Base-by-base conservation (phyloP, 2,329 filamentous ascomycete species). In the Hypocrella siamensis region DNA sequence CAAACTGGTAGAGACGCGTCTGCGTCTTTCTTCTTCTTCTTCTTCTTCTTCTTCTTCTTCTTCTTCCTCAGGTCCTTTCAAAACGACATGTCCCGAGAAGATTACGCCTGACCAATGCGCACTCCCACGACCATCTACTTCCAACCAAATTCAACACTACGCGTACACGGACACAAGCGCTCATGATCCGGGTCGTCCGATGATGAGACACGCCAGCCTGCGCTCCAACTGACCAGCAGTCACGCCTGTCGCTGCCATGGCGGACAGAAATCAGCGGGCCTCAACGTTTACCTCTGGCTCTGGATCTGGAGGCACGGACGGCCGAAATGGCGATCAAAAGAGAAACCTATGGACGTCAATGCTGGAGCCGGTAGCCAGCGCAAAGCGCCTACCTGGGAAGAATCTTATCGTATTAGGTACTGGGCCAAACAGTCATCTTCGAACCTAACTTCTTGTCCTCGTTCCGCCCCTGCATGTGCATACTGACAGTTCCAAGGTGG, bases 271-370 rank as follows among this genome's bases (percentile, higher is more conserved):
- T 38, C 70, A 72, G 48, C 61, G 69, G 44, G 60, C 63, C 49
- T 74, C 70, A 37, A 72, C 61, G 46, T 71, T 67, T 57, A 75
- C 67, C 38, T 58, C 58, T 44, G 67, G 57, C 41, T 73, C 62
- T 41, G 65, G 65, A 37, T 73, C 62, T 41, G 65, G 65, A 37
- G 53, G 57, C n/a, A 61, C 63, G 35, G 70, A 72, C 30, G 58
- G 58, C 45, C 67, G 66, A 41, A 68, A 71, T 58, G 69, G 63
- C 55, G 77, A 80, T 45, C 77, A 78, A 40, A 86, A 83, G 60
- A 83, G 82, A 57, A 83, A 93, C 51, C 77, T 94, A 56, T 94
- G 88, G 88, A 86, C 80, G 38, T 85, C 83, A 28, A 83, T 94
- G 79, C 67, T 94, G 43, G 83, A 92, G 55, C 78, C 74, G 32